Conservation (phyloP, 192 early-diverging fungal genomes). For the Pilobolus umbonatus region DNA sequence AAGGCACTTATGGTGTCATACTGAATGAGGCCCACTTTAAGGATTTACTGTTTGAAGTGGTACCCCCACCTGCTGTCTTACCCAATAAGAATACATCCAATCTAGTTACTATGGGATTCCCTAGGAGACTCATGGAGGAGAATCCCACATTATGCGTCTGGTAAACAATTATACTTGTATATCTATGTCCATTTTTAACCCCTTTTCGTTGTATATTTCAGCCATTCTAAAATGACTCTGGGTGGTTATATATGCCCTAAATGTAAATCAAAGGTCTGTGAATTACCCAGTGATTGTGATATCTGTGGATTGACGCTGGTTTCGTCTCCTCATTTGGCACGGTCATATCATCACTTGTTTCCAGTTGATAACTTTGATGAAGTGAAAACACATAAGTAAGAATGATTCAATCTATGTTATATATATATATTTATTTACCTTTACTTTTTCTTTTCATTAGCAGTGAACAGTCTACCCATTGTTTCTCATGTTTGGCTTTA, state of each 20-base stretch:
- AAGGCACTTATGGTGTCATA: conserved; percentile 79
- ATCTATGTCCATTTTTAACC: no score
- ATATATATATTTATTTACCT: conserved; percentile 1
- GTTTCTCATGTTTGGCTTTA: conserved; percentile 44
- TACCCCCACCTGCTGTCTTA: conserved; percentile 82
- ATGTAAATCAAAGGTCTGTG: conserved; percentile 78
- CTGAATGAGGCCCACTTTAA: conserved; percentile 78
- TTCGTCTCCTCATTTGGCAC: conserved; percentile 82
- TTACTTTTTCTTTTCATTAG: not conserved
- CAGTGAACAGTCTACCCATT: conserved; percentile 38
- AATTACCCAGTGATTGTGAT: conserved; percentile 89
- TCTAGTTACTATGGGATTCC: conserved; percentile 93
- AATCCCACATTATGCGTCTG: conserved; percentile 75
- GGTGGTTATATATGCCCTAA: conserved; percentile 83
- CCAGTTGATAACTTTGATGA: conserved; percentile 84
- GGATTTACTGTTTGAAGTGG: conserved; percentile 77
- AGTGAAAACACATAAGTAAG: conserved; percentile 43
- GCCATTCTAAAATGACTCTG: conserved; percentile 61
- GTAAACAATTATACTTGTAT: conserved; percentile 42
- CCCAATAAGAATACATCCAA: conserved; percentile 54
- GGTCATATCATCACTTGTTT: conserved; percentile 94
- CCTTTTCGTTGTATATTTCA: conserved; percentile 33
- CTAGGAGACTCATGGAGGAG: conserved; percentile 45
- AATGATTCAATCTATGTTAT: conserved; percentile 8
- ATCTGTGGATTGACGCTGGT: conserved; percentile 86